These are phyloP conservation scores for Quercus suber DNA, from an alignment of 306 rosid genomes.

Conservation along the genomic window DNA sequence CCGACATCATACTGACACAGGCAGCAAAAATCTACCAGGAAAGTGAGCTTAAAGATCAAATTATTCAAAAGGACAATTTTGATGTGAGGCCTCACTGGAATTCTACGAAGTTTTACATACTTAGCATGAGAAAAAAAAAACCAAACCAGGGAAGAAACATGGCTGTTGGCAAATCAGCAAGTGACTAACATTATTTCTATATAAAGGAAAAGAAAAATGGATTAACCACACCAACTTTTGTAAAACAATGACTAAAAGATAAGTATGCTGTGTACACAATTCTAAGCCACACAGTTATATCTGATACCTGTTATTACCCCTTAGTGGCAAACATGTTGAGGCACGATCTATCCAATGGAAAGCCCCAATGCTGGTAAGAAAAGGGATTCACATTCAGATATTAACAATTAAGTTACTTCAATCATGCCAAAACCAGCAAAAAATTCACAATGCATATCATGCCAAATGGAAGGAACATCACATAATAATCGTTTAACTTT, in stretches of 20 bases:
- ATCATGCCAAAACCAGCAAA: background rate
- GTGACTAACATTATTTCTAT: background rate
- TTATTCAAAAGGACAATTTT: background rate
- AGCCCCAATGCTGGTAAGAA: slow-evolving; percentile 76
- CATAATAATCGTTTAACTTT: background rate
- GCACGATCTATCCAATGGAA: slow-evolving; percentile 93
- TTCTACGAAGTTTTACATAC: background rate
- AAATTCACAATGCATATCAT: background rate
- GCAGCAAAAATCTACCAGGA: background rate
- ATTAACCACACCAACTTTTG: background rate
- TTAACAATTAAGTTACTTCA: slow-evolving; percentile 13
- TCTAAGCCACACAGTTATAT: background rate
- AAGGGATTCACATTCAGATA: slow-evolving; percentile 18
- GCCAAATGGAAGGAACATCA: slow-evolving; percentile 9
- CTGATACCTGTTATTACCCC: slow-evolving; percentile 52
- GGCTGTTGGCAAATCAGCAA: background rate
- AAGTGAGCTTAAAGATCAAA: background rate
- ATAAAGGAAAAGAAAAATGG: background rate
- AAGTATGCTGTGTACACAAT: background rate
- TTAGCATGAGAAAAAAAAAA: background rate
- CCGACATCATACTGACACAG: background rate
- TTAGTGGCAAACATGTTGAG: slow-evolving; percentile 51
- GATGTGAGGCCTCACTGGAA: background rate
- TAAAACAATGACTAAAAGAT: background rate
- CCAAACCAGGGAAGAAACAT: background rate